Conservation (phyloP, 495 filamentous ascomycete genomes). For the Trichocladium uniseriatum region DNA sequence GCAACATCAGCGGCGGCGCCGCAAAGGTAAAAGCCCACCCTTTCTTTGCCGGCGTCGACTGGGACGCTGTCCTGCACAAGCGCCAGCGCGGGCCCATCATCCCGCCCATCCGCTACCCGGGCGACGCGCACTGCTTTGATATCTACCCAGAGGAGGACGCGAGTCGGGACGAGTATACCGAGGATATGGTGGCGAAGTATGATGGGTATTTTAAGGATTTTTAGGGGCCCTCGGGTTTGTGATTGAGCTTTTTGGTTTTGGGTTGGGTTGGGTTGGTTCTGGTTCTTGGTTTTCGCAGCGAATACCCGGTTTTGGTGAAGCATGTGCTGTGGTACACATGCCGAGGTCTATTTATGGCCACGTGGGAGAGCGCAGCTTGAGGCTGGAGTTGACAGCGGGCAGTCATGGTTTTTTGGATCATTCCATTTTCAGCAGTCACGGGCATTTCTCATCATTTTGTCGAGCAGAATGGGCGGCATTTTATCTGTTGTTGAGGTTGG, state of each 20-base stretch:
- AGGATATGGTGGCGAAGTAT: slow-evolving; percentile 62
- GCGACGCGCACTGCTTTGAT: slow-evolving; percentile 86
- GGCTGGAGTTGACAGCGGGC: too few species aligned
- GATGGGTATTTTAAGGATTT: slow-evolving; percentile 76
- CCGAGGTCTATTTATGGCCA: neutral
- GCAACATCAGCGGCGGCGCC: slow-evolving; percentile 78
- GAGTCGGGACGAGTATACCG: slow-evolving; percentile 53
- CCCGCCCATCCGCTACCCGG: slow-evolving; percentile 67
- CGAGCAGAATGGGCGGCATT: neutral
- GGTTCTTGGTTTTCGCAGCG: neutral
- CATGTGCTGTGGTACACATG: neutral
- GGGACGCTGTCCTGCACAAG: slow-evolving; percentile 70
- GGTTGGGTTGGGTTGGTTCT: neutral
- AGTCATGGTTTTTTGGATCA: too few species aligned
- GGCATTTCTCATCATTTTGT: too few species aligned
- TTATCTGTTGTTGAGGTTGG: neutral
- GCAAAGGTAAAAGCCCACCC: slow-evolving; percentile 74
- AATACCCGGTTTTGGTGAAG: neutral
- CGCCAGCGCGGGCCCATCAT: slow-evolving; percentile 74
- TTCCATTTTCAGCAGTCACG: too few species aligned
- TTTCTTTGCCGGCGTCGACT: slow-evolving; percentile 76
- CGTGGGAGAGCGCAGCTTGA: neutral
- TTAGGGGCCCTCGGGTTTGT: too few species aligned
- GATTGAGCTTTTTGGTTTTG: neutral
- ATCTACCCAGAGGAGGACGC: slow-evolving; percentile 59